Percentiles rank a stretch among this genome's conserved stretches.
Conservation (phyloP, 2,329 filamentous ascomycete genomes). For the Trichoderma brevicompactum region DNA sequence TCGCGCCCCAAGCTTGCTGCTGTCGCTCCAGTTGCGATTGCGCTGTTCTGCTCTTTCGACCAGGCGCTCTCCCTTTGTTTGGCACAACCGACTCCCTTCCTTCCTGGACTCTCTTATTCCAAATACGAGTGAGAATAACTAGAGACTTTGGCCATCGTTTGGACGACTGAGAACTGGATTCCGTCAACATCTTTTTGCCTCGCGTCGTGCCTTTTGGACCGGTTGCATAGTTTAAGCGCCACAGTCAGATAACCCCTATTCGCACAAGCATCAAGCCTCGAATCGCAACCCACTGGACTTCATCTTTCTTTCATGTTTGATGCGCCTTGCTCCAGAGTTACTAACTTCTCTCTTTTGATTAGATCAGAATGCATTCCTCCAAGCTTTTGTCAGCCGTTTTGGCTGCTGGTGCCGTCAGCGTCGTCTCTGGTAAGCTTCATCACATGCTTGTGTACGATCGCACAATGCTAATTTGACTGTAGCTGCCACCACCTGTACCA, state of each 20-base stretch:
- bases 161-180: conserved; percentile 22
- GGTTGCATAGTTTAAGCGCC: conserved; percentile 32
- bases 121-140: conserved; percentile 8
- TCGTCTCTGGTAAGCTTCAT: conserved; percentile 49
- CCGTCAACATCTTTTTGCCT: conserved; percentile 34
- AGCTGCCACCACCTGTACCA: conserved; percentile 42
- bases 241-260: conserved; percentile 30
- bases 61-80: background rate
- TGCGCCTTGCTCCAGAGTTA: background rate
- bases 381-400: conserved; percentile 51
- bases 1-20: conserved; percentile 16
- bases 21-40: conserved; percentile 4
- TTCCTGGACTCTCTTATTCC: conserved; percentile 7
- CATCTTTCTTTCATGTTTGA: background rate
- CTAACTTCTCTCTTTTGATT: conserved; percentile 15
- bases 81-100: background rate
- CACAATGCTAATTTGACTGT: background rate
- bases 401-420: conserved; percentile 46
- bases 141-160: background rate
- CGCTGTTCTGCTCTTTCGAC: background rate
- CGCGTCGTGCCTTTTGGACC: conserved; percentile 35
- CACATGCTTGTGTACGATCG: background rate
- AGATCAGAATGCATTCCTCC: conserved; percentile 54
- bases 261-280: background rate
- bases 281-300: conserved; percentile 6